These are phyloP conservation scores for Euphorbia corollata DNA, from an alignment of 441 rosid species.

Conservation along the genomic window DNA sequence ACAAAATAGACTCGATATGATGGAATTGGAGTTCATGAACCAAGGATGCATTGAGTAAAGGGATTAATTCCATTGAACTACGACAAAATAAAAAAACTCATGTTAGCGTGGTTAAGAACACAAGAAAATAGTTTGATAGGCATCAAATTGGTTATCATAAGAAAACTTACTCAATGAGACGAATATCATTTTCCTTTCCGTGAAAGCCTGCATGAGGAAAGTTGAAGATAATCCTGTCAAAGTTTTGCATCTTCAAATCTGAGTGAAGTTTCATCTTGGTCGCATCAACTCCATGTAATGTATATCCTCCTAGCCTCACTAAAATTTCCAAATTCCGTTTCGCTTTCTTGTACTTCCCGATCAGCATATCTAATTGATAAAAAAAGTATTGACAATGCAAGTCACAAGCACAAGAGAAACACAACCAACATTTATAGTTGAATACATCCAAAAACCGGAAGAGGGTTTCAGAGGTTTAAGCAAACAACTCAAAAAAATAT, in stretches of 20 bases:
- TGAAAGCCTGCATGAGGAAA: conserved; percentile 48
- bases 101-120: too few species aligned
- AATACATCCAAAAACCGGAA: too few species aligned
- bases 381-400: not conserved
- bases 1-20: not conserved
- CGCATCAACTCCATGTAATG: conserved; percentile 50
- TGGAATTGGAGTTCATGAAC: not conserved
- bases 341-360: conserved; percentile 38
- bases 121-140: too few species aligned
- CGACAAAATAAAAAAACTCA: too few species aligned
- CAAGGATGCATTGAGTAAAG: not conserved
- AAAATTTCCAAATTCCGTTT: conserved; percentile 32
- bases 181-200: conserved; percentile 28
- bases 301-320: conserved; percentile 33
- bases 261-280: conserved; percentile 30
- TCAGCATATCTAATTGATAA: conserved; percentile 26
- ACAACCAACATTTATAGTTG: too few species aligned
- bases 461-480: too few species aligned
- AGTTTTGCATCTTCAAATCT: conserved; percentile 29
- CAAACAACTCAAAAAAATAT: too few species aligned
- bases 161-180: conserved; percentile 28
- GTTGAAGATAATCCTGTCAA: conserved; percentile 45
- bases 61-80: too few species aligned
- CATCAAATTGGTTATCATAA: too few species aligned
- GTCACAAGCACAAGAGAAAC: not conserved